phyloP scores from a whole-genome alignment of 345 rosid species.

The Rubroshorea leprosula region DNA sequence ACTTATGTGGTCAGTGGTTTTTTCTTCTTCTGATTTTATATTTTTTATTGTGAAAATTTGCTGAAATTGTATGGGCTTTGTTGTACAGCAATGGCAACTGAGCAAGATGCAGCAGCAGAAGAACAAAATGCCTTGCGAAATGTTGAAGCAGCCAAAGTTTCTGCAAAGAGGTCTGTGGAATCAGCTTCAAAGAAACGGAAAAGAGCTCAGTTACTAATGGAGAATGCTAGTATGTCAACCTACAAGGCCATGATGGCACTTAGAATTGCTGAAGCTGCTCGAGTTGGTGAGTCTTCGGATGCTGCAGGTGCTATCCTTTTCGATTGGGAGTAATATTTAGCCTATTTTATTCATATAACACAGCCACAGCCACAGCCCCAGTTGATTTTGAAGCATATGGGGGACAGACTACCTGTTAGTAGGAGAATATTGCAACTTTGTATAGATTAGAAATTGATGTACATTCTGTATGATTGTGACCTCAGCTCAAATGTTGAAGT shows the following conservation, averaged over 20 bases:
- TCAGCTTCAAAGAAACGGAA: conserved; percentile 49
- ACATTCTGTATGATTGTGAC: conserved; percentile 37
- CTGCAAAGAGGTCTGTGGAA: conserved; percentile 36
- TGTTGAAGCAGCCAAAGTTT: conserved; percentile 48
- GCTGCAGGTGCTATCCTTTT: neutral
- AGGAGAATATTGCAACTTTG: conserved; percentile 36
- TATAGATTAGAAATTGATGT: conserved; percentile 34
- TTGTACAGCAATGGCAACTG: conserved; percentile 38
- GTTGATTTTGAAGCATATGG: no score
- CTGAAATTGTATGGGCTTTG: neutral
- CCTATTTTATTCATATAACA: no score
- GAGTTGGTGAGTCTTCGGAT: neutral
- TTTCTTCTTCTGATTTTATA: neutral
- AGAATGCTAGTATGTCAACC: conserved; percentile 71
- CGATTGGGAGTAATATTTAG: neutral
- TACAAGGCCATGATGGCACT: conserved; percentile 69
- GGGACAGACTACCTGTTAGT: no score
- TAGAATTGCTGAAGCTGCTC: conserved; percentile 63
- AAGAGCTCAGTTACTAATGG: conserved; percentile 67
- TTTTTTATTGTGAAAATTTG: neutral
- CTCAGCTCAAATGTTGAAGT: conserved; percentile 20
- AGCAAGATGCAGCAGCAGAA: conserved; percentile 27
- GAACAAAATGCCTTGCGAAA: conserved; percentile 35
- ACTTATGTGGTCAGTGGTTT: no score
- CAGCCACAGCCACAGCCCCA: no score